Evolutionary conservation across 192 early-diverging fungal genomes (phyloP), one percentile per base, ranked within the genome.

Genomic region (Coemansia sp.): DNA sequence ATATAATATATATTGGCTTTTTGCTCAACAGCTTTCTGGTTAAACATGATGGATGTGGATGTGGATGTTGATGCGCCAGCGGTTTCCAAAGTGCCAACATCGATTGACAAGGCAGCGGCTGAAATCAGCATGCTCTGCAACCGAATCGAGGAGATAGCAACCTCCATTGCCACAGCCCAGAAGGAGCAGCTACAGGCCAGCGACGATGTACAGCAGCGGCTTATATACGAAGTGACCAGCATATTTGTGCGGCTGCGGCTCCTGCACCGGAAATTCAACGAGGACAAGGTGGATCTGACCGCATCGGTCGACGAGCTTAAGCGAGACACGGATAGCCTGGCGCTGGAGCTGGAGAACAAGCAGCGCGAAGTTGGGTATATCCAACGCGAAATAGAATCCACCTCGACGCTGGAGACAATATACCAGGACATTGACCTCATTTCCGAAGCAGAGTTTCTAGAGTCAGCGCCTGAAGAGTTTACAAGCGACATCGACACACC

Each of bases 371-470:
- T 63, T 16, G 31, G 44, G 10, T 79, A 73, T 9, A 66, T 79
- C 31, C 56, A 66, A 47, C 56, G 63, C 38, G 76, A 79, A 40
- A 79, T 79, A 28, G 63, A 58, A 7, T 65, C 66, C 7, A 79
- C 76, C 9, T 25, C 65, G 22, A 67, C 58, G 40, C 58, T 69
- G 51, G 70, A 79, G 51, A 79, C 76, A 3, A 79, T 79, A 38
- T 79, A 79, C 54, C 76, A 79, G 55, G 58, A 51, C 45, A 79
- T 79, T 6, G 66, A 72, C 12, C 47, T 79, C 6, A 54, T 69
- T 4, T 46, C 70, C n/a, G 33, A 69, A 22, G 66, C 64, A 0
- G 70, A 69, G 60, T 79, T 65, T 27, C 18, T 60, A 55, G 63
- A 47, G n/a, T 29, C 25, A 16, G 73, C 73, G 16, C 73, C 73